A percentile compares a stretch with the other conserved stretches of the same genome.
These are phyloP conservation scores for Pseudogymnoascus sp. DNA, from an alignment of 2,329 filamentous ascomycete species.

Conservation along the genomic window DNA sequence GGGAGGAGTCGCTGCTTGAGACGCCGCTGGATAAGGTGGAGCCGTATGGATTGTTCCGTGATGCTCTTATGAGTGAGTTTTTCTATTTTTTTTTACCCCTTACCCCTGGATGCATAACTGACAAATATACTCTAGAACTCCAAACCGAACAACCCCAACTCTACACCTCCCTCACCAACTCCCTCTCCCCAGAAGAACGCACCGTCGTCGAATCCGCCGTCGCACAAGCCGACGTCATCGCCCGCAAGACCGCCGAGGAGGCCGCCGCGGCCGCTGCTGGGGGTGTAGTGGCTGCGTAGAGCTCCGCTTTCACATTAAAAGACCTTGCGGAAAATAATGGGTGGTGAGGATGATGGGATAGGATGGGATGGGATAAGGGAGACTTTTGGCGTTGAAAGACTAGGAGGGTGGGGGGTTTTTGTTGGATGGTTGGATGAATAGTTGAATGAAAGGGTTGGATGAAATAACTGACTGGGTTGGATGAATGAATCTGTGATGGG, in stretches of 20 bases:
- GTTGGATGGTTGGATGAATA: background rate
- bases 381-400: background rate
- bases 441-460: background rate
- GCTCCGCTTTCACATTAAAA: background rate
- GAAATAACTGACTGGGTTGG: background rate
- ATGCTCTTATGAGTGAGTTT: constrained; percentile 67
- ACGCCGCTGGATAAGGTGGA: constrained; percentile 93
- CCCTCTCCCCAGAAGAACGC: constrained; percentile 73
- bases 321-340: background rate
- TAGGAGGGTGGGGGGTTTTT: background rate
- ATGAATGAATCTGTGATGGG: no score
- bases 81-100: background rate
- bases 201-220: constrained; percentile 71
- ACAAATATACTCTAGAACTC: constrained; percentile 37
- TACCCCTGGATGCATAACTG: constrained; percentile 18
- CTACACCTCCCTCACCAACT: constrained; percentile 71
- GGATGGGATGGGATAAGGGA: background rate
- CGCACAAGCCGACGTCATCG: constrained; percentile 27
- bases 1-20: constrained; percentile 89
- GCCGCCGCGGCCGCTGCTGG: constrained; percentile 5
- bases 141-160: constrained; percentile 87
- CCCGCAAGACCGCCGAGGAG: constrained; percentile 18
- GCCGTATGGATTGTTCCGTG: constrained; percentile 83
- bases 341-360: background rate
- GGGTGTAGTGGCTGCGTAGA: background rate